These are phyloP conservation scores for Naganishia onofrii DNA, from an alignment of 768 basidiomycete genomes.

Conservation along the genomic window DNA sequence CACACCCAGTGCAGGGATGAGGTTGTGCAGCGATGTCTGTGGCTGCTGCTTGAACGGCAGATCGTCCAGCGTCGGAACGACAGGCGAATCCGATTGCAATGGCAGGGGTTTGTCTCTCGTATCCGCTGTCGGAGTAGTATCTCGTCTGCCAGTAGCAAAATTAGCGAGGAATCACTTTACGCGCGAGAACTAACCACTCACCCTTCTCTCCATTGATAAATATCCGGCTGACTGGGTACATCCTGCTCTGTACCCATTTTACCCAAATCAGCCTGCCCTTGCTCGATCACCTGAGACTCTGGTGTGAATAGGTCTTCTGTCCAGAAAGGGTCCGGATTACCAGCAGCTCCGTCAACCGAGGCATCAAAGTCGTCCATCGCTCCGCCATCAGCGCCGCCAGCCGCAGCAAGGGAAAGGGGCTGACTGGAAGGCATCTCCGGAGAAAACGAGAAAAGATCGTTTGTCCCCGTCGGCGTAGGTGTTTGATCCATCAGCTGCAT, in stretches of 20 bases:
- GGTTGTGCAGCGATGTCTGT: not conserved
- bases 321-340: slow-evolving; percentile 16
- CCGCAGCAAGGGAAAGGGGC: not conserved
- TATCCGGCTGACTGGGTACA: slow-evolving; percentile 5
- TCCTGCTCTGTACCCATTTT: slow-evolving; percentile 27
- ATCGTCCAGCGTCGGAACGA: slow-evolving; percentile 20
- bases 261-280: slow-evolving; percentile 24
- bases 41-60: slow-evolving; percentile 2
- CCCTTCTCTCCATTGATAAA: slow-evolving; percentile 27
- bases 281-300: not conserved
- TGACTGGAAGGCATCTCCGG: slow-evolving; percentile 1
- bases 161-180: not conserved
- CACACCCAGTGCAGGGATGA: slow-evolving; percentile 24
- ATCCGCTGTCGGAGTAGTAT: slow-evolving; percentile 13
- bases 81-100: slow-evolving; percentile 25
- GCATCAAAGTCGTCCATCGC: slow-evolving; percentile 16
- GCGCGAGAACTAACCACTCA: not conserved
- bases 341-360: not conserved
- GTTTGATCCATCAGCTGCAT: slow-evolving; percentile 26
- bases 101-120: slow-evolving; percentile 21
- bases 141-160: not conserved
- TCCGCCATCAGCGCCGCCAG: not conserved
- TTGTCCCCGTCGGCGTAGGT: slow-evolving; percentile 16
- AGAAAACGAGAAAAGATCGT: slow-evolving; percentile 19
- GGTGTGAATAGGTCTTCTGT: slow-evolving; percentile 16